Evolutionary conservation across 2,329 filamentous ascomycete genomes (phyloP).

Genomic region (Colletotrichum aenigma): DNA sequence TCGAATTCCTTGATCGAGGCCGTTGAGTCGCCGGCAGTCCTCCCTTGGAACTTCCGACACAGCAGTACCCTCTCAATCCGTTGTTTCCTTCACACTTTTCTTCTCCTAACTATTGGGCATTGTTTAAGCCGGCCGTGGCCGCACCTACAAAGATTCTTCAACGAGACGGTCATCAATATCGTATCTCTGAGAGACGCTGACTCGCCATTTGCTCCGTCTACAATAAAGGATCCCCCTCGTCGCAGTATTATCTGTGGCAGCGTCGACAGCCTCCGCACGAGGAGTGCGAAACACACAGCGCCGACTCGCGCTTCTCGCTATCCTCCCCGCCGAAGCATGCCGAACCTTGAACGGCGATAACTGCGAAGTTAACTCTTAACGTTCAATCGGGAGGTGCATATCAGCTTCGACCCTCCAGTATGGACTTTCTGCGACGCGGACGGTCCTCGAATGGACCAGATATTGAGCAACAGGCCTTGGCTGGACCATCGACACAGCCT

Average conservation of each 20-base stretch:
- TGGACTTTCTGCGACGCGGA: slow-evolving; percentile 16
- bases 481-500: slow-evolving; percentile 4
- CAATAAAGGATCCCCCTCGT: background rate
- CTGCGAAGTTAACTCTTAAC: background rate
- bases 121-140: background rate
- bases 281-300: background rate
- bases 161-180: background rate
- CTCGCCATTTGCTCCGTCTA: background rate
- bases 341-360: background rate
- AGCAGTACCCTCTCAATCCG: background rate
- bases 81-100: background rate
- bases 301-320: background rate
- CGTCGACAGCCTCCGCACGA: background rate
- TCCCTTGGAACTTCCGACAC: background rate
- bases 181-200: background rate
- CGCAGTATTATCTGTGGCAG: background rate
- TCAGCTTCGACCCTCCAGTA: background rate
- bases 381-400: background rate
- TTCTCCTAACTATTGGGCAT: background rate
- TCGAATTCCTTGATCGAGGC: background rate
- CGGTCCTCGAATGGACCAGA: background rate
- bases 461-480: slow-evolving; percentile 11
- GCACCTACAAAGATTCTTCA: background rate
- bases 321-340: background rate
- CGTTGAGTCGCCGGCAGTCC: background rate